Conservation (phyloP, 805 yeast species). For the Priceomyces medius region DNA sequence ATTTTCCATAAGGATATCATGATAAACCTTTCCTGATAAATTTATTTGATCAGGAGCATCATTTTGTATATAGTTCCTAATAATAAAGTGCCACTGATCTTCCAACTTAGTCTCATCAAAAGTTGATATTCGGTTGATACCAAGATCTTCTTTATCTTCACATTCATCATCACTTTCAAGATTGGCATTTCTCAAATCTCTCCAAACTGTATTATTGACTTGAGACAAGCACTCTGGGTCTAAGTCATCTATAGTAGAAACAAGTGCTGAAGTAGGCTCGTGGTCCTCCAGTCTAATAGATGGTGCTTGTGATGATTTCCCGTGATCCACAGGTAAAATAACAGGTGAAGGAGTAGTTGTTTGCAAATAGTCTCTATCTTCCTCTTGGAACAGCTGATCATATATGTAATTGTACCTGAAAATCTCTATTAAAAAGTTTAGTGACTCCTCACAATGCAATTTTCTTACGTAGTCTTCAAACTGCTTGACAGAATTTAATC, state of each 20-base stretch:
- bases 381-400: slow-evolving; percentile 14
- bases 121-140: slow-evolving; percentile 2
- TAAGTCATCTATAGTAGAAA: slow-evolving; percentile 26
- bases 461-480: slow-evolving; percentile 35
- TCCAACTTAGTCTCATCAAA: slow-evolving; percentile 8
- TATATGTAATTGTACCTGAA: slow-evolving; percentile 46
- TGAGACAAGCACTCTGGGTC: slow-evolving; percentile 5
- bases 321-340: not conserved
- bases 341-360: not conserved
- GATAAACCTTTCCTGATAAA: slow-evolving; percentile 39
- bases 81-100: slow-evolving; percentile 38
- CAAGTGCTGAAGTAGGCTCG: slow-evolving; percentile 22
- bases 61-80: slow-evolving; percentile 38
- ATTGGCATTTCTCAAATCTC: slow-evolving; percentile 12
- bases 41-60: slow-evolving; percentile 51
- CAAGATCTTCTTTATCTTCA: not conserved
- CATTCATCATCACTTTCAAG: slow-evolving; percentile 6
- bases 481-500: slow-evolving; percentile 17
- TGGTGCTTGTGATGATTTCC: not conserved
- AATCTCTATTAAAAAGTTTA: slow-evolving; percentile 44
- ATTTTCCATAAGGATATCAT: slow-evolving; percentile 19
- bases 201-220: slow-evolving; percentile 17
- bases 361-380: slow-evolving; percentile 1
- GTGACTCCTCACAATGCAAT: slow-evolving; percentile 48
- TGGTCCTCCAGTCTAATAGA: slow-evolving; percentile 23